These are phyloP conservation scores for Rhynchospora tenuis DNA, from an alignment of 176 grass and related monocot genomes.

Conservation along the genomic window DNA sequence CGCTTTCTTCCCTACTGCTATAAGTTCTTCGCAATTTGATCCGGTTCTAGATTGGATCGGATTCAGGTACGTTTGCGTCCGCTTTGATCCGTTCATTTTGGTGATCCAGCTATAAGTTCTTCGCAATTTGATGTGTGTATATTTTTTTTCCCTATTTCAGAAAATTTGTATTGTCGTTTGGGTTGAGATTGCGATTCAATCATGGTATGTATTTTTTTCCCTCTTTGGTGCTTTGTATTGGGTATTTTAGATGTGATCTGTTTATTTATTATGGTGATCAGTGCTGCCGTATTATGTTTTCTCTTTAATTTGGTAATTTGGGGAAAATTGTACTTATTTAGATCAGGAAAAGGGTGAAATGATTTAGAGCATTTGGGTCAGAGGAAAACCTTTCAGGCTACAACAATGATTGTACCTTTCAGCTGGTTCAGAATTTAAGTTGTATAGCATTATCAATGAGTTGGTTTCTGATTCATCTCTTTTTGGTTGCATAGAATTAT, in stretches of 20 bases:
- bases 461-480: neutral
- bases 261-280: neutral
- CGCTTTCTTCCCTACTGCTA: neutral
- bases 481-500: constrained; percentile 40
- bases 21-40: neutral
- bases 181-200: constrained; percentile 4
- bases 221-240: neutral
- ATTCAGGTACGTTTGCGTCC: constrained; percentile 9
- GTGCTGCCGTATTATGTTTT: neutral
- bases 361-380: neutral
- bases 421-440: neutral
- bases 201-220: constrained; percentile 13
- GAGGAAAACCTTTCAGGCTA: neutral
- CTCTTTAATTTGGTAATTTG: neutral
- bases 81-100: neutral
- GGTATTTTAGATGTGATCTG: neutral
- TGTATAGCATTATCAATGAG: neutral
- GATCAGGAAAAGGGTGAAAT: neutral
- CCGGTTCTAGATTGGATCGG: constrained; percentile 13
- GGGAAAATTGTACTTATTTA: neutral
- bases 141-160: constrained; percentile 23
- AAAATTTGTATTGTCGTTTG: neutral
- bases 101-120: neutral
- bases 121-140: neutral
- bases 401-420: neutral